These are phyloP conservation scores for Trichophyton mentagrophytes DNA, from an alignment of 2,329 filamentous ascomycete species.

Conservation along the genomic window DNA sequence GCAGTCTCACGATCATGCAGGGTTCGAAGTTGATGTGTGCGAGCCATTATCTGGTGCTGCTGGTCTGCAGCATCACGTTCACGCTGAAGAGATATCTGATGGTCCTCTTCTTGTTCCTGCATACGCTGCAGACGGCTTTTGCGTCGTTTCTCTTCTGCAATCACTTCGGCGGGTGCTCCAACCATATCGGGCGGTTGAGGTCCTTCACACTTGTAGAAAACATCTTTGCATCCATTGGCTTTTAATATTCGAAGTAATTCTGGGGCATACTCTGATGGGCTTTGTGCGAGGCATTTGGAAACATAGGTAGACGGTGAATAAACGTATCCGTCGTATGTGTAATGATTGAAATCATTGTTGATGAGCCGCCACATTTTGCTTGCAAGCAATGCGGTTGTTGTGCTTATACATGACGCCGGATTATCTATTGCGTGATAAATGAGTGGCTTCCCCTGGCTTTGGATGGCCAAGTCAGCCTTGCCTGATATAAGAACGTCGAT, in stretches of 20 bases:
- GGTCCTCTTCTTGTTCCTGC: constrained; percentile 13
- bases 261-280: constrained; percentile 6
- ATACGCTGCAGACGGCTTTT: constrained; percentile 10
- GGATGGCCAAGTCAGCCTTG: constrained; percentile 30
- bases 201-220: constrained; percentile 12
- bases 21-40: constrained; percentile 11
- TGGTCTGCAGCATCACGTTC: constrained; percentile 10
- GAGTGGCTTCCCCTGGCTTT: constrained; percentile 40
- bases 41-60: constrained; percentile 7
- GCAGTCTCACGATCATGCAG: constrained; percentile 12
- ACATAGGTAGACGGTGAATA: constrained; percentile 57
- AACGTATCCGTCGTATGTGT: constrained; percentile 40
- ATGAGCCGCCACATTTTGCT: constrained; percentile 53
- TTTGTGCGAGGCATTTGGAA: constrained; percentile 9
- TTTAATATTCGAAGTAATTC: constrained; percentile 12
- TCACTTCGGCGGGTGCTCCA: constrained; percentile 12
- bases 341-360: constrained; percentile 48
- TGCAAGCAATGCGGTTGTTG: constrained; percentile 47
- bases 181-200: constrained; percentile 14
- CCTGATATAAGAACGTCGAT: constrained; percentile 48
- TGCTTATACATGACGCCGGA: constrained; percentile 41
- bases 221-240: constrained; percentile 12
- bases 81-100: constrained; percentile 10
- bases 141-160: constrained; percentile 10
- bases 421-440: constrained; percentile 48